A percentile compares a stretch with the other conserved stretches of the same genome.
Evolutionary conservation across 2,329 filamentous ascomycete genomes (phyloP).

Genomic region (Penicillium corylophilum): DNA sequence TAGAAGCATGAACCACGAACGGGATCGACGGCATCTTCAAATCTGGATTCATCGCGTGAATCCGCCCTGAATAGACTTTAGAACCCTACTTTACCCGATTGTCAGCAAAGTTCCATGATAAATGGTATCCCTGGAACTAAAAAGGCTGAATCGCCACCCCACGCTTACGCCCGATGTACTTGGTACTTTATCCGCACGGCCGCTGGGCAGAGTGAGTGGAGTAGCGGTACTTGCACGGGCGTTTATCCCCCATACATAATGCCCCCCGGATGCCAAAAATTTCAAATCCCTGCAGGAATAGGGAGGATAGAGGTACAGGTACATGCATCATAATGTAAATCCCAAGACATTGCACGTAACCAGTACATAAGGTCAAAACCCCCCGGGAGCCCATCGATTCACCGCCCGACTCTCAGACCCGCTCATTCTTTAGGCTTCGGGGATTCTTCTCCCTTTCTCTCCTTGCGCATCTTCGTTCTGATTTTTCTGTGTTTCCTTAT

Average conservation of each 20-base stretch:
- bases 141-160: conserved; percentile 17
- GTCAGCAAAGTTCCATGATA: background rate
- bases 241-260: conserved; percentile 16
- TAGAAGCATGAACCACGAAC: background rate
- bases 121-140: conserved; percentile 7
- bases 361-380: background rate
- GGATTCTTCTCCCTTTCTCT: conserved; percentile 21
- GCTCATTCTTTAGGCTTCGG: conserved; percentile 12
- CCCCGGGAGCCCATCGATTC: conserved; percentile 14
- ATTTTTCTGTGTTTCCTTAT: conserved; percentile 13
- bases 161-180: conserved; percentile 5
- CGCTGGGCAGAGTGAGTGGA: background rate
- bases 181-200: conserved; percentile 11
- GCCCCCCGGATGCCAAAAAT: conserved; percentile 16
- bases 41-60: background rate
- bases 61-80: background rate
- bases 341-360: background rate
- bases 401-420: conserved; percentile 25
- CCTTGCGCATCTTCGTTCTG: conserved; percentile 15
- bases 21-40: background rate
- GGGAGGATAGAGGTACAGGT: background rate
- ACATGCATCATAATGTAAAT: background rate
- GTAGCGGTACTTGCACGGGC: conserved; percentile 21
- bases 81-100: background rate
- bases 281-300: conserved; percentile 5